These are phyloP conservation scores for Glycine soja DNA, from an alignment of 306 rosid genomes.

Conservation along the genomic window DNA sequence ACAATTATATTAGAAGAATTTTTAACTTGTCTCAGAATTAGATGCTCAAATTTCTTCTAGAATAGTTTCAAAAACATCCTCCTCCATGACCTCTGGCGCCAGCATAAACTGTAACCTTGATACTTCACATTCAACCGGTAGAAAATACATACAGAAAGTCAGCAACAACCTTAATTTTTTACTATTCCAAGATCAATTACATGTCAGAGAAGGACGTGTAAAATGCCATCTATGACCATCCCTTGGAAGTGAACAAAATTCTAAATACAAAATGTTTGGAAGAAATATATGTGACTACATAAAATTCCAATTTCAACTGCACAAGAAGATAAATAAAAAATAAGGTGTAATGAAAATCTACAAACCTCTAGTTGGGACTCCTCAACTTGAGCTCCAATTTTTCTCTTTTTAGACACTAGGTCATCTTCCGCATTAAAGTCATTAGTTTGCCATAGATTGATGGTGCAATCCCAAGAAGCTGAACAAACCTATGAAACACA, in stretches of 20 bases:
- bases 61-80: constrained; percentile 17
- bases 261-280: neutral
- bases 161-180: constrained; percentile 1
- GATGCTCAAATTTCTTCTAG: constrained; percentile 24
- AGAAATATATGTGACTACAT: neutral
- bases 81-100: neutral
- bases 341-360: constrained; percentile 19
- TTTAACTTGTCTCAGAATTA: constrained; percentile 19
- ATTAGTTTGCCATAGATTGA: constrained; percentile 80
- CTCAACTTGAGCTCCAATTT: constrained; percentile 56
- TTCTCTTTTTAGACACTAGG: constrained; percentile 80
- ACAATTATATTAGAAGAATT: neutral
- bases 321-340: neutral
- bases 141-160: neutral
- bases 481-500: constrained; percentile 75
- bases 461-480: constrained; percentile 92
- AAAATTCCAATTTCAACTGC: constrained; percentile 23
- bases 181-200: constrained; percentile 8
- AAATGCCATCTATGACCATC: neutral
- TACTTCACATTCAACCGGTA: constrained; percentile 11
- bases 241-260: constrained; percentile 17
- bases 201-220: neutral
- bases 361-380: constrained; percentile 85
- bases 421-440: constrained; percentile 66
- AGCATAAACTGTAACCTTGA: neutral